Conservation (phyloP, 805 yeast species). For the Candida taoyuanica region DNA sequence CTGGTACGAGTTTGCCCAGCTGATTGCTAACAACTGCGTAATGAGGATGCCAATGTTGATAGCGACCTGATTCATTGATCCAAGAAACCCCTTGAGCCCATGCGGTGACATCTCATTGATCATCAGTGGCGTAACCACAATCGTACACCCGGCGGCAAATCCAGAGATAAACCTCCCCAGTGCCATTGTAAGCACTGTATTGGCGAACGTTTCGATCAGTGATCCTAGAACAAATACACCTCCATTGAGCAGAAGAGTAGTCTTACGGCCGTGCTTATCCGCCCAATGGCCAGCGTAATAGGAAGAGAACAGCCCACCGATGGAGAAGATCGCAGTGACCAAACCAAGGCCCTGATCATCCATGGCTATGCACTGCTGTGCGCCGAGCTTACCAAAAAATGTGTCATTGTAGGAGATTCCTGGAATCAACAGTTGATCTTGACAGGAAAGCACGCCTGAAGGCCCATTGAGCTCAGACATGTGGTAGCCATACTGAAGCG, state of each 20-base stretch:
- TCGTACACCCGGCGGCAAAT: slow-evolving; percentile 78
- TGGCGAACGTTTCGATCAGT: slow-evolving; percentile 47
- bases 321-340: slow-evolving; percentile 71
- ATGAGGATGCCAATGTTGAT: slow-evolving; percentile 80
- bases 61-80: slow-evolving; percentile 85
- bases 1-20: slow-evolving; percentile 54
- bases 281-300: slow-evolving; percentile 61
- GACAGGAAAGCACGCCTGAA: slow-evolving; percentile 62
- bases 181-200: slow-evolving; percentile 39
- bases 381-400: slow-evolving; percentile 36
- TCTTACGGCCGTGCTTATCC: slow-evolving; percentile 60
- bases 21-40: slow-evolving; percentile 71
- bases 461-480: slow-evolving; percentile 95
- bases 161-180: slow-evolving; percentile 79
- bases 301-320: slow-evolving; percentile 83
- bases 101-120: slow-evolving; percentile 78
- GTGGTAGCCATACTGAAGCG: slow-evolving; percentile 91
- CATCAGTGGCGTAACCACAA: slow-evolving; percentile 80
- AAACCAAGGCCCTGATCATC: slow-evolving; percentile 57
- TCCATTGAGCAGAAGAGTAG: slow-evolving; percentile 47
- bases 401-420: slow-evolving; percentile 22
- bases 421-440: slow-evolving; percentile 24
- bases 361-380: slow-evolving; percentile 53
- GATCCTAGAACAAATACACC: slow-evolving; percentile 58
- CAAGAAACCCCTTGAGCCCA: slow-evolving; percentile 66